phyloP scores from a whole-genome alignment of 192 early-diverging fungal species.

The Backusella parvicylindrica region DNA sequence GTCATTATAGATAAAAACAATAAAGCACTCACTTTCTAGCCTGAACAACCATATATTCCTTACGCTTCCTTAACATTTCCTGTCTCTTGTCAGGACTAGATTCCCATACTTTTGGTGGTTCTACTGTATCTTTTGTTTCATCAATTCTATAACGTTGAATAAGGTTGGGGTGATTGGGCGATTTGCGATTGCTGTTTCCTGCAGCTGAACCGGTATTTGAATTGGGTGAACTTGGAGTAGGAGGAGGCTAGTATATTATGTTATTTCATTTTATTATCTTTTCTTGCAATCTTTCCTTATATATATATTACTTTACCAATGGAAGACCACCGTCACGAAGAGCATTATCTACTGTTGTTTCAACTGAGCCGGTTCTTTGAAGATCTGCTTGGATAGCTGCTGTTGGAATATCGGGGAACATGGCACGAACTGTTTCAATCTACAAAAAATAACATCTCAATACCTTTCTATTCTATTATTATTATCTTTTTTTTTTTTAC shows the following conservation, averaged over 20 bases:
- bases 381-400: conserved; percentile 73
- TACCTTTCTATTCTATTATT: neutral
- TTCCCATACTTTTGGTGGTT: conserved; percentile 63
- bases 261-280: neutral
- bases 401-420: conserved; percentile 82
- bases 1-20: neutral
- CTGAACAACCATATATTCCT: conserved; percentile 67
- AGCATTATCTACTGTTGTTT: conserved; percentile 78
- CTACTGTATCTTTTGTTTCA: conserved; percentile 31
- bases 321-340: conserved; percentile 61
- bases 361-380: conserved; percentile 78
- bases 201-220: conserved; percentile 26
- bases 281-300: neutral
- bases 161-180: conserved; percentile 36
- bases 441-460: conserved; percentile 11
- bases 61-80: conserved; percentile 58
- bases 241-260: conserved; percentile 6
- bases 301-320: conserved; percentile 45
- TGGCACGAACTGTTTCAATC: conserved; percentile 68
- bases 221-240: conserved; percentile 9
- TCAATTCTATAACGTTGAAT: conserved; percentile 53
- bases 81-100: conserved; percentile 53
- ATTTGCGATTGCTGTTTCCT: conserved; percentile 23
- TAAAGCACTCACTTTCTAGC: conserved; percentile 57
- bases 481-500: conserved; percentile 5